Conservation (phyloP, 2,329 filamentous ascomycete species). For the Mycocentrospora acerina region DNA sequence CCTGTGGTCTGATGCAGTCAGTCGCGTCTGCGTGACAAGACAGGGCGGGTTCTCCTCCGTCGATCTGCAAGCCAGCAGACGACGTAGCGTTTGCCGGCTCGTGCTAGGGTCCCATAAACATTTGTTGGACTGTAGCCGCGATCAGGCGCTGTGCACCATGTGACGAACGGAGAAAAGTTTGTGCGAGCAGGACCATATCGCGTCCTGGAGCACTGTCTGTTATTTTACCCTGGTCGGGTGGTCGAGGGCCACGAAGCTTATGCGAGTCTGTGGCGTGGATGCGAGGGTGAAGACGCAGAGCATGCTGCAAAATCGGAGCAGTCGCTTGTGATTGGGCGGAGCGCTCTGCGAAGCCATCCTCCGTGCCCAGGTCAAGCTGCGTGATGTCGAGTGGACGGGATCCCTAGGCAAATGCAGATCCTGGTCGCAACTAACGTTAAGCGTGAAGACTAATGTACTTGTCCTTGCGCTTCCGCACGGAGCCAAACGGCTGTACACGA, state of each 20-base stretch:
- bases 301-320: constrained; percentile 12
- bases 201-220: constrained; percentile 20
- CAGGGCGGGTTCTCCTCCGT: constrained; percentile 30
- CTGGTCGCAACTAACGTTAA: constrained; percentile 24
- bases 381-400: constrained; percentile 24
- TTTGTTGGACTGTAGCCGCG: neutral
- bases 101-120: constrained; percentile 13
- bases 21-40: constrained; percentile 21
- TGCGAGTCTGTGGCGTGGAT: constrained; percentile 11
- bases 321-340: constrained; percentile 29
- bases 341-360: constrained; percentile 22
- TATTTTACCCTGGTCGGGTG: too few species aligned
- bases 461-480: constrained; percentile 42
- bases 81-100: constrained; percentile 31
- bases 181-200: constrained; percentile 6
- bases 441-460: constrained; percentile 35
- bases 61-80: constrained; percentile 25
- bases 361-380: constrained; percentile 11
- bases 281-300: constrained; percentile 12
- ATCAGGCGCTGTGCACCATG: constrained; percentile 10
- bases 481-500: constrained; percentile 42
- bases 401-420: constrained; percentile 23
- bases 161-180: constrained; percentile 8
- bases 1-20: constrained; percentile 22
- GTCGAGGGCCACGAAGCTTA: constrained; percentile 7